Base-by-base conservation (phyloP, 75 land plant species). In the Gnetum montanum region DNA sequence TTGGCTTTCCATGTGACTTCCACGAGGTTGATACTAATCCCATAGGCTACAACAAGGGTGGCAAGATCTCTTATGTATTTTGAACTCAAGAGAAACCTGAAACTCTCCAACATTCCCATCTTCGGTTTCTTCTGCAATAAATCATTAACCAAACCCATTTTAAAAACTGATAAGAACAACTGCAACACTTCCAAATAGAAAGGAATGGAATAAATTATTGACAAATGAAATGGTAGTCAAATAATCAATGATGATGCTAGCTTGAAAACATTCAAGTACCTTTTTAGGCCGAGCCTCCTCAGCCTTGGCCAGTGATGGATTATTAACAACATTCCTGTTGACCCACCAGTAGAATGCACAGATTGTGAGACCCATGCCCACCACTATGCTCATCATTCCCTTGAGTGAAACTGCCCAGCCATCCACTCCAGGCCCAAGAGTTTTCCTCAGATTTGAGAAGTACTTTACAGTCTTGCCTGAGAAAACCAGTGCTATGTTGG, bases 1-100 rank as follows among this genome's bases (percentile, higher is more conserved):
- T 95, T 95, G 25, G 92, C 77, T 60, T 95, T 95, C 99, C 99
- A 90, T 19, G 99, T 95, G 53, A 95, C 99, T 64, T 95, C 99
- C 47, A 95, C 99, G 43, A 95, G 82, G 66, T 95, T 95, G 65
- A 95, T 90, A 60, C 88, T 86, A 22, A 95, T 90, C 55, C 99
- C 99, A 74, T 90, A 95, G 31, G 99, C 99, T 63, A 95, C 99
- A 46, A 95, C 99, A 60, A 95, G 63, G 18, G 99, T 95, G 3
- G 97, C 99, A 46, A 95, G 88, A 73, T 95, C 88, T 47, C 99
- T 76, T 20, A 95, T 82, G 43, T 95, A 95, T 57, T 66, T 78
- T 55, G 96, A 90, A 33, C 74, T 75, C 31, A 83, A 53, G 54
- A 95, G 75, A 58, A 95, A 82, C 63, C 90, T 90, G 48, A 94